These are phyloP conservation scores for Xylariaceae sp. DNA, from an alignment of 2,329 filamentous ascomycete species.

Conservation along the genomic window DNA sequence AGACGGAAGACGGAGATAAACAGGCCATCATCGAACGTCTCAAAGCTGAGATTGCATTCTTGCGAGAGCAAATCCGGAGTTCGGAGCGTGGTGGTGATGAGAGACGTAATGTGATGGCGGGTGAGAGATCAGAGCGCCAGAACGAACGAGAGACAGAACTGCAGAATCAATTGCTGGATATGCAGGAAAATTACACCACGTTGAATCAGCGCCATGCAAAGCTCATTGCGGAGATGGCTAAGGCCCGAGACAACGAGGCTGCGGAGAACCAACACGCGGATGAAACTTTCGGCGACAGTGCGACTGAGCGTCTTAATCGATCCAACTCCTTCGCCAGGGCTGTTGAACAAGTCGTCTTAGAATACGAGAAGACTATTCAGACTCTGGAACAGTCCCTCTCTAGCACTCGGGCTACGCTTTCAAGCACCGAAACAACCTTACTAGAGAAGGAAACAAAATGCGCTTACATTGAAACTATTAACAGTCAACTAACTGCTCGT, in stretches of 20 bases:
- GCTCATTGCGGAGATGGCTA: slow-evolving; percentile 88
- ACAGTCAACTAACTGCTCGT: slow-evolving; percentile 80
- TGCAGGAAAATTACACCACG: slow-evolving; percentile 90
- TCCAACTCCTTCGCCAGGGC: slow-evolving; percentile 95
- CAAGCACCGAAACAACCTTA: slow-evolving; percentile 77
- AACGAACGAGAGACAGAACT: slow-evolving; percentile 84
- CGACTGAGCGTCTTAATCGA: slow-evolving; percentile 82
- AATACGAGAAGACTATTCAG: slow-evolving; percentile 99
- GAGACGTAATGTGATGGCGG: slow-evolving; percentile 51
- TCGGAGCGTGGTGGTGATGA: slow-evolving; percentile 64
- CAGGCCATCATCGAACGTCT: slow-evolving; percentile 89
- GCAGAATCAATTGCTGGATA: slow-evolving; percentile 87
- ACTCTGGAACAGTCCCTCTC: slow-evolving; percentile 86
- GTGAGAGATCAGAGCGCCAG: slow-evolving; percentile 71
- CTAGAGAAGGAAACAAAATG: slow-evolving; percentile 93
- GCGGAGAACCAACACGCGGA: slow-evolving; percentile 56
- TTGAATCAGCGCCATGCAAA: slow-evolving; percentile 92
- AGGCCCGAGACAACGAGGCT: slow-evolving; percentile 67
- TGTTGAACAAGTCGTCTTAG: slow-evolving; percentile 90
- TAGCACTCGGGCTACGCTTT: slow-evolving; percentile 77
- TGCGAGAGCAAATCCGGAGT: slow-evolving; percentile 88
- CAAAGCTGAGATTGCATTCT: slow-evolving; percentile 87
- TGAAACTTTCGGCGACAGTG: slow-evolving; percentile 67
- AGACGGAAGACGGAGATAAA: slow-evolving; percentile 89
- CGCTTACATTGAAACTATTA: slow-evolving; percentile 88